Percentiles rank a stretch among this genome's conserved stretches.
Evolutionary conservation across 768 basidiomycete genomes (phyloP).

Genomic region (Leccinum boreale): DNA sequence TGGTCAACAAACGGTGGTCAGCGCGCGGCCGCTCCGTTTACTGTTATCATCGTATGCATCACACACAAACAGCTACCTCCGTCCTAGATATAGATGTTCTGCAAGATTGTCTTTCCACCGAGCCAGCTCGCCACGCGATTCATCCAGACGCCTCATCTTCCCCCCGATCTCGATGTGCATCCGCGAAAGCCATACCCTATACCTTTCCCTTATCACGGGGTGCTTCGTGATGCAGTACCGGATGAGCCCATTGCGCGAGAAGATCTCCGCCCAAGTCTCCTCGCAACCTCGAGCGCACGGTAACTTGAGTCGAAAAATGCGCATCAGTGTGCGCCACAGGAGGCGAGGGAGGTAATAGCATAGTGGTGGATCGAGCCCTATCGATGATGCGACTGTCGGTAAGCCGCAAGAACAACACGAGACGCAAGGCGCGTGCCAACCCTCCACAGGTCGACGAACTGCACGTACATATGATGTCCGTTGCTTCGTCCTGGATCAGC

Average conservation of each 20-base stretch:
- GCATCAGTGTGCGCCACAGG: conserved; percentile 48
- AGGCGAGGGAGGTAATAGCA: conserved; percentile 59
- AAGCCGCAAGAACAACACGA: neutral
- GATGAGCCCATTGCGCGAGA: conserved; percentile 49
- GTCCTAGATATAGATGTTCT: neutral
- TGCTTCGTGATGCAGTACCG: conserved; percentile 48
- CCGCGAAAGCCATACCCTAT: conserved; percentile 14
- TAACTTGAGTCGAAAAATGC: conserved; percentile 34
- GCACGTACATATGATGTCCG: conserved; percentile 53
- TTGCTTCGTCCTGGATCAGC: conserved; percentile 37
- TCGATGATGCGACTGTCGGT: neutral
- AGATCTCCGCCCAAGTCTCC: conserved; percentile 38
- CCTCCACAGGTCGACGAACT: neutral
- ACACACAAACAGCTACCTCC: conserved; percentile 3
- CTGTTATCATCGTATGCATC: no score
- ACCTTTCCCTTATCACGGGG: conserved; percentile 13
- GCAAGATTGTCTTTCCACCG: conserved; percentile 35
- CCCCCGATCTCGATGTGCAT: conserved; percentile 28
- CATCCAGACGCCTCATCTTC: conserved; percentile 49
- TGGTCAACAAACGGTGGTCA: no score
- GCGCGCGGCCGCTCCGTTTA: no score
- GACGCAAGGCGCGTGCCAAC: neutral
- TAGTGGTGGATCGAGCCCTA: conserved; percentile 70
- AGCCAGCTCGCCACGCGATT: conserved; percentile 44
- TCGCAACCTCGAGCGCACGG: conserved; percentile 50